Evolutionary conservation across 768 basidiomycete species (phyloP), one percentile per base, ranked within the genome.

Genomic region (Coprinellus aureogranulatus): DNA sequence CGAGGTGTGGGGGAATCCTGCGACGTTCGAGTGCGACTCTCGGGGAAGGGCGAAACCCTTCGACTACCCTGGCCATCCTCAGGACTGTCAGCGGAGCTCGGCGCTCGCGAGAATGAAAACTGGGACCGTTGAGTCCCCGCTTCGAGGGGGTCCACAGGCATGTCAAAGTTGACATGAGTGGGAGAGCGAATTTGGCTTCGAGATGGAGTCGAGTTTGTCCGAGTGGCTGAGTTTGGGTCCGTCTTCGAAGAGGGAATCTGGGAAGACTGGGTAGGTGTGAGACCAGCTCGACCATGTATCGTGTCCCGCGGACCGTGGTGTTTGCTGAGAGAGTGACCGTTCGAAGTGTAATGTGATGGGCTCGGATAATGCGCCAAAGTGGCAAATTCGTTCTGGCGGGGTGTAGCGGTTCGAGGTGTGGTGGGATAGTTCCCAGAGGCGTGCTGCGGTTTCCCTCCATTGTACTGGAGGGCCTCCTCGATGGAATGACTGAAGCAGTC

Each of bases 261-360:
- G 14, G 42, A 34, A 6, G 50, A 28, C 34, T 58, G 57, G 14
- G 50, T 14, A 53, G 61, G 57, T 14, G 53, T 30, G 22, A 66
- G 27, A 57, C 59, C 62, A 20, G 68, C 62, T 40, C 67, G 65
- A 9, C 61, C 62, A 51, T 67, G 68, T 16, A 61, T 64, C 45
- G 52, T 26, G 46, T 69, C 66, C 31, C 59, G 56, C 4, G 65
- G 64, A 27, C 65, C 66, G 61, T 65, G 65, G 16, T 45, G 30
- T 47, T 62, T 65, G 34, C 34, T 34, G 18, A 45, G 58, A 20
- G 60, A 39, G 11, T 59, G 53, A 25, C 56, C 59, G 37, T 65
- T 52, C 10, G n/a, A 23, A 30, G 23, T 34, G 18, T 25, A 44
- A 22, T 37, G 23, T 45, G 57, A 54, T 50, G 42, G 23, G 16